phyloP scores from a whole-genome alignment of 257 asterid genomes.

The Solanum dulcamara region DNA sequence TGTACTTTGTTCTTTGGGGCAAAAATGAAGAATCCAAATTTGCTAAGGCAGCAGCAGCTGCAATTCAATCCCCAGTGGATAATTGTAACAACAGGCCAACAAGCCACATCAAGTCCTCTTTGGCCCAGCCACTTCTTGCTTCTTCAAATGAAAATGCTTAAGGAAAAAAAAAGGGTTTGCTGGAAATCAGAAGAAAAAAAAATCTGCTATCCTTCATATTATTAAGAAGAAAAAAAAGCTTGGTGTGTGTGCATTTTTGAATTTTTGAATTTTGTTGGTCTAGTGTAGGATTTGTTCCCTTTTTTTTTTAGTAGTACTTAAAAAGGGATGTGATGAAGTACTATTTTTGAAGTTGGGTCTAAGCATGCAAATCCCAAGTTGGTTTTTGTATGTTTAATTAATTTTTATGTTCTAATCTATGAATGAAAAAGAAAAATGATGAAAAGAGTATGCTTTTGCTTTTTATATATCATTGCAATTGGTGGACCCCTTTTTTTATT shows the following conservation, averaged over 20 bases:
- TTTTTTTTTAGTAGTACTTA: not conserved
- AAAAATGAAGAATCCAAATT: slow-evolving; percentile 72
- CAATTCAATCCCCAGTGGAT: slow-evolving; percentile 49
- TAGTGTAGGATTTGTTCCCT: slow-evolving; percentile 3
- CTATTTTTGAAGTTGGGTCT: slow-evolving; percentile 26
- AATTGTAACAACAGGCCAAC: slow-evolving; percentile 29
- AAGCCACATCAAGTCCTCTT: slow-evolving; percentile 57
- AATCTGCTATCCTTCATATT: slow-evolving; percentile 22
- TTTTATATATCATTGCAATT: not conserved
- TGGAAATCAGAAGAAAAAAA: slow-evolving; percentile 1
- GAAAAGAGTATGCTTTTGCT: not conserved
- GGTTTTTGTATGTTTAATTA: slow-evolving; percentile 15
- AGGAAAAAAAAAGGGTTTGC: not conserved
- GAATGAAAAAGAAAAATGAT: not conserved
- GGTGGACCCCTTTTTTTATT: slow-evolving; percentile 4
- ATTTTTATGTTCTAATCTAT: slow-evolving; percentile 21
- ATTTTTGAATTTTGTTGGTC: slow-evolving; percentile 6
- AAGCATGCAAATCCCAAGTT: slow-evolving; percentile 28
- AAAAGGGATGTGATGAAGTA: slow-evolving; percentile 36
- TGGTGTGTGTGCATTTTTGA: slow-evolving; percentile 32
- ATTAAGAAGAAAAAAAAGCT: not conserved
- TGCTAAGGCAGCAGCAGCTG: slow-evolving; percentile 20
- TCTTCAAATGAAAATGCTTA: slow-evolving; percentile 20
- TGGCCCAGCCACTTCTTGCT: slow-evolving; percentile 82
- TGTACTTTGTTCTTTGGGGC: slow-evolving; percentile 91